Evolutionary conservation across 2,329 filamentous ascomycete species (phyloP), one percentile per base, ranked within the genome.

Genomic region (Arthrobotrys pseudoclavata): DNA sequence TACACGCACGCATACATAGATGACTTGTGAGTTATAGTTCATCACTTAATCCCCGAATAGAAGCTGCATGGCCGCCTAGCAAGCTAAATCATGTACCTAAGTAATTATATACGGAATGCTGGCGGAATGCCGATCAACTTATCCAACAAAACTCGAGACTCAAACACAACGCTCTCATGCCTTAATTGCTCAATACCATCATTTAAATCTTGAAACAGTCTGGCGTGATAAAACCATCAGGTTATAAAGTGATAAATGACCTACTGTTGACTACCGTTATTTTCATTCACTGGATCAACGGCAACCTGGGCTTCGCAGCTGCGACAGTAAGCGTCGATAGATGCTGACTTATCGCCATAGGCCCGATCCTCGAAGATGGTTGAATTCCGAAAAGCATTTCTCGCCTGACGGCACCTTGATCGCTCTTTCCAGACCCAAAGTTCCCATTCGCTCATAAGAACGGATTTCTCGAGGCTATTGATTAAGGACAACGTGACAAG

Each of bases 401-500:
- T 6, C 89, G 83, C 72, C 82, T 91, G 88, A 70, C 89, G 89
- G 83, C 96, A 99, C 60, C 92, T 88, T 37, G 86, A 84, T 79
- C 90, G 91, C 85, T 99, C 96, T 80, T 92, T 91, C 2, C 88
- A 84, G 31, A 98, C 87, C 94, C 95, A 99, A 79, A 92, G 92
- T 85, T 97, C 94, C 91, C 94, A 99, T 83, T 97, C 95, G 0
- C 91, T 91, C 81, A 90, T 88, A 67, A 98, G 84, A 83, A 97
- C 91, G 83, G 97, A 94, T 74, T 88, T 88, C 86, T 98, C 96
- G 29, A 98, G 90, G 71, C 88, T 91, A 84, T 98, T 97, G 77
- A 98, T 91, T 1, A 97, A 89, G 3, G 94, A 90, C 86, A 98
- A 90, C 4, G 94, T 94, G 4, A 99, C 94, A 1, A 98, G 85